Conservation (phyloP, 2,329 filamentous ascomycete species). For the Fusarium incarnatum region DNA sequence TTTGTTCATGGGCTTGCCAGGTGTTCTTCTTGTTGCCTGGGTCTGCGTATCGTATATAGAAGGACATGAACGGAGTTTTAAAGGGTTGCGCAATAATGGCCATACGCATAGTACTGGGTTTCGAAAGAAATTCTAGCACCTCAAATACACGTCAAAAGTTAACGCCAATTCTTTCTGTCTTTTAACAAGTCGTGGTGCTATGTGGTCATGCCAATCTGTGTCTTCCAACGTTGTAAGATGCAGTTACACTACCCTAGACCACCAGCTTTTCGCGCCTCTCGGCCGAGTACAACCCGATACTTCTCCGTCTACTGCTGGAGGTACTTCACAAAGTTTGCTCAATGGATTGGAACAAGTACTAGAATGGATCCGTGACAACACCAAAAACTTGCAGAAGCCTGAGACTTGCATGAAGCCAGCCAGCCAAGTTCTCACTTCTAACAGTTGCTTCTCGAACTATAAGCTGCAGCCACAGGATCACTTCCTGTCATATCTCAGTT, state of each 20-base stretch:
- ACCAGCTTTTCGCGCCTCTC: background rate
- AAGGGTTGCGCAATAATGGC: conserved; percentile 26
- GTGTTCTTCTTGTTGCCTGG: conserved; percentile 9
- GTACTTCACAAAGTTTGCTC: background rate
- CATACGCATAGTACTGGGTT: conserved; percentile 27
- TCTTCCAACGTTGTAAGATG: background rate
- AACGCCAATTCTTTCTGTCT: background rate
- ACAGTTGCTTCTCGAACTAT: background rate
- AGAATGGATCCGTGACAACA: background rate
- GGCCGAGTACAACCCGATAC: background rate
- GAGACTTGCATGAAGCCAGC: background rate
- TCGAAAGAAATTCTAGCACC: conserved; percentile 16
- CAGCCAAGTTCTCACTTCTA: background rate
- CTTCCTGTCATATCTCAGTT: background rate
- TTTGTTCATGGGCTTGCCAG: background rate
- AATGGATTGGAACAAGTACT: background rate
- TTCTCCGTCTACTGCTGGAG: background rate
- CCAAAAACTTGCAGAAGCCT: background rate
- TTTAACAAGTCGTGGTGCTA: background rate
- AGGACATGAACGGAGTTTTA: conserved; percentile 41
- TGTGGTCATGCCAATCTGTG: background rate
- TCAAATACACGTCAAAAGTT: conserved; percentile 30
- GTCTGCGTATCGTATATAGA: conserved; percentile 31
- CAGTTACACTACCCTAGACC: conserved; percentile 1
- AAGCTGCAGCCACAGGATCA: background rate